Evolutionary conservation across 257 asterid genomes (phyloP), one percentile per base, ranked within the genome.

Genomic region (Fraxinus excelsior): DNA sequence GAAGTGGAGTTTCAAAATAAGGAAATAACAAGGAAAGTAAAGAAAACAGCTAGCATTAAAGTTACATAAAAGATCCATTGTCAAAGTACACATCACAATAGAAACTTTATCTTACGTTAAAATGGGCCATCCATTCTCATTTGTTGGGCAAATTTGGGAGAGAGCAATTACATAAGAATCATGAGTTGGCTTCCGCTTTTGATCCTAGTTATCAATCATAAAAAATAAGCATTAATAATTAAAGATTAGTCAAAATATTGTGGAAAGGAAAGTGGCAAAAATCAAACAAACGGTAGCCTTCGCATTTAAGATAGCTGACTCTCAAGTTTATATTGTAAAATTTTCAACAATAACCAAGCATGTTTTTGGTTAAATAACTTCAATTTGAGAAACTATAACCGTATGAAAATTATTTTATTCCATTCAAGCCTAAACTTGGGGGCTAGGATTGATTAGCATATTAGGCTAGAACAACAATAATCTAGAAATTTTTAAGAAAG

Each of bases 101-200:
- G 67, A 37, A 83, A 76, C n/a, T n/a, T n/a, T n/a, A n/a, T 79
- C 97, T 87, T 91, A 96, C 99, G 97, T 96, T 82, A 94, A 82
- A 84, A 86, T 76, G 79, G 86, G 84, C 35, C 91, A 92, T 76
- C 97, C 98, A 74, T 70, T 89, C 46, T 86, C 85, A 84, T 94
- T 92, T 88, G 89, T 92, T 60, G 96, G 97, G 84, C 84, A 84
- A 78, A 80, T 86, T 90, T 90, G 95, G 79, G 97, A 85, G 74
- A 96, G 96, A 75, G 95, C 96, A 84, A 80, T 23, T 72, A 88
- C 67, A 73, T 96, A 98, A 73, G 99, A 96, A 81, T 87, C 80
- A 75, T 96, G 99, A 82, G 97, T 91, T 74, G 83, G 94, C 87
- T 84, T 94, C 77, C 84, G 99, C 84, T 86, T 92, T n/a, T 89